Percentiles rank a stretch among this genome's conserved stretches.
These are phyloP conservation scores for Leccinum pallidistipes DNA, from an alignment of 1,284 basidiomycete species.

Conservation along the genomic window DNA sequence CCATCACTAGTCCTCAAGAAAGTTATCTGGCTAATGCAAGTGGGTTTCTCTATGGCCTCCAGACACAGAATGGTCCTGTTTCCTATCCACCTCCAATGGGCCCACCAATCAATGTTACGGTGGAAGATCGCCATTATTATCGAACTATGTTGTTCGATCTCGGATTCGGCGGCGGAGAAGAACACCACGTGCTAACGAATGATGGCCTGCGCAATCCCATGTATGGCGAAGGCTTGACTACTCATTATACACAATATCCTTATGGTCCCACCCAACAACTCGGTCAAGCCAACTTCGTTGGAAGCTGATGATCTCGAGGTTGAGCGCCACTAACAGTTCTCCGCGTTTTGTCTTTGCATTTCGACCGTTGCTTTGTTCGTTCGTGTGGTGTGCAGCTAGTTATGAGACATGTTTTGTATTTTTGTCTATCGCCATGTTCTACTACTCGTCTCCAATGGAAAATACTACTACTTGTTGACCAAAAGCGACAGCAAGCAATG, in stretches of 20 bases:
- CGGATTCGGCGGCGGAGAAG: constrained; percentile 54
- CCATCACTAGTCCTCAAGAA: constrained; percentile 22
- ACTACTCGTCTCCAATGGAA: constrained; percentile 47
- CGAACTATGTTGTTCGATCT: constrained; percentile 69
- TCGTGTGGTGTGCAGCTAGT: constrained; percentile 16
- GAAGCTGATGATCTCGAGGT: constrained; percentile 15
- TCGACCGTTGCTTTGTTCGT: constrained; percentile 1
- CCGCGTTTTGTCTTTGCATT: neutral
- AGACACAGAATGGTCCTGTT: constrained; percentile 17
- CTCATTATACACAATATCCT: constrained; percentile 35
- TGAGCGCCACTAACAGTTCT: neutral
- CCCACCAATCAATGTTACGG: constrained; percentile 29
- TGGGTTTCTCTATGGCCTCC: constrained; percentile 18
- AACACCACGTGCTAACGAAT: constrained; percentile 29
- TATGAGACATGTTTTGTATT: constrained; percentile 23
- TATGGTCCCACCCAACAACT: constrained; percentile 30
- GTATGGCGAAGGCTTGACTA: constrained; percentile 28
- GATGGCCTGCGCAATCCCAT: constrained; percentile 27
- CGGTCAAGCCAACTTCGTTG: constrained; percentile 26
- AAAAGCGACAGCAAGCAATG: constrained; percentile 65
- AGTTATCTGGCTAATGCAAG: constrained; percentile 17
- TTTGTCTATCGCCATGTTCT: neutral
- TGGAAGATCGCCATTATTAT: constrained; percentile 65
- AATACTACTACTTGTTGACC: constrained; percentile 55
- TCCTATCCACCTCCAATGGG: constrained; percentile 18